Evolutionary conservation across 2,329 filamentous ascomycete species (phyloP).

Genomic region (Cordyceps pruinosa): DNA sequence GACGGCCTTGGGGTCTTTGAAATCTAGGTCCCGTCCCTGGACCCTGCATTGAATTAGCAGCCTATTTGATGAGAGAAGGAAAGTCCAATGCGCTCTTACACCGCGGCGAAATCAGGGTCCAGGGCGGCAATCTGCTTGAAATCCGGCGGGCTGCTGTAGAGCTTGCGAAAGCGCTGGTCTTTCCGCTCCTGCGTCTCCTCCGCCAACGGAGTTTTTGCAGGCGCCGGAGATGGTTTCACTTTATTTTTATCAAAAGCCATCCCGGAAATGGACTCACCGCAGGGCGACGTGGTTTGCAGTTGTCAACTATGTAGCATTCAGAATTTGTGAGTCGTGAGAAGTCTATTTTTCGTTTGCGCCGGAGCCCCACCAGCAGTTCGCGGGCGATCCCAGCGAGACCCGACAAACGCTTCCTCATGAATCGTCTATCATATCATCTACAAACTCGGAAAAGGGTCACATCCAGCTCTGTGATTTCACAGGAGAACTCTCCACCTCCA

Average conservation of each 20-base stretch:
- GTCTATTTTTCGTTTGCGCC: not conserved
- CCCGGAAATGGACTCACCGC: too few relatives aligned
- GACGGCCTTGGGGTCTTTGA: constrained; percentile 68
- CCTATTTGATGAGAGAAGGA: not conserved
- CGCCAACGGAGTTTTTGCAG: not conserved
- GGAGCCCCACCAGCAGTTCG: not conserved
- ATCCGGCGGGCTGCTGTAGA: constrained; percentile 8
- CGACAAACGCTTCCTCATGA: not conserved
- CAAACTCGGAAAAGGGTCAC: not conserved
- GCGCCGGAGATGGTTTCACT: not conserved
- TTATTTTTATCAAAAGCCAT: not conserved
- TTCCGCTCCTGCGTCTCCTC: constrained; percentile 1
- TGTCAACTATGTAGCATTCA: not conserved
- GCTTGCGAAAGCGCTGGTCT: constrained; percentile 5
- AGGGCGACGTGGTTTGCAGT: not conserved
- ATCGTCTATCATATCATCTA: not conserved
- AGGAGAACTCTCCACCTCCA: constrained; percentile 52
- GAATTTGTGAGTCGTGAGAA: not conserved
- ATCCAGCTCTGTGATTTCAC: constrained; percentile 29
- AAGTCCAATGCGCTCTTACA: constrained; percentile 25
- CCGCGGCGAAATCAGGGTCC: constrained; percentile 34
- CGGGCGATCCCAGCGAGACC: too few relatives aligned
- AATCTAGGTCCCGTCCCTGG: constrained; percentile 58
- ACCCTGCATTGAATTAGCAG: constrained; percentile 21
- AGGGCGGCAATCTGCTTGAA: constrained; percentile 36